Base-by-base conservation (phyloP, 1,139 yeast genomes). In the Hemisphaericaspora subhashii region DNA sequence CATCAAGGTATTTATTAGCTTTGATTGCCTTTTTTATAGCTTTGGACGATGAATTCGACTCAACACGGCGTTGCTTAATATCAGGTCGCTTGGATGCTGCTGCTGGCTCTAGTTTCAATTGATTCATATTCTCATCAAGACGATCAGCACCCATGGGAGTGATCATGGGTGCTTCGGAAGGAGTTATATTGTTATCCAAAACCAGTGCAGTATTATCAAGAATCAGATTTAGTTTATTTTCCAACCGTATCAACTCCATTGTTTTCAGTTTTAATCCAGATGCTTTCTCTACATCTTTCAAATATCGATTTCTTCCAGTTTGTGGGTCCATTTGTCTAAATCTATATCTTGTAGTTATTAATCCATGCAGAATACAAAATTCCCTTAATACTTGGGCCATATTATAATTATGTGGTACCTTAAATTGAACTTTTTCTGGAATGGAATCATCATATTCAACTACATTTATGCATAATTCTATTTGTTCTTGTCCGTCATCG, bases 1-100 rank as follows among this genome's bases (percentile, higher is more conserved):
- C 69, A 35, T 67, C 71, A 39, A 67, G 60, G 37, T 60, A 64
- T 42, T 60, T 59, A 39, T 55, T 60, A 5, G 65, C 49, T 6
- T 45, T 37, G 6, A 41, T 21, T 3, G 48, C 33, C 28, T 42
- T 31, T 21, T 41, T 42, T 5, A 35, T 37, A 2, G 41, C 31
- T 15, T 37, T 34, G n/a, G n/a, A n/a, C 10, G 42, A 27, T 24
- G 43, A 39, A 16, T 39, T 40, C 1, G 22, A 13, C 17, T 29
- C 27, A 3, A 29, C 23, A 35, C 16, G 31, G 5, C 23, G 36
- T 21, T 27, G n/a, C n/a, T n/a, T n/a, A n/a, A n/a, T n/a, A n/a
- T n/a, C 31, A 26, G 27, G 30, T 17, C n/a, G n/a, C n/a, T 20
- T 29, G 25, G n/a, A 17, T 9, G 16, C 6, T 3, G 11, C 12